Evolutionary conservation across 2,329 filamentous ascomycete genomes (phyloP).

Genomic region (Curvularia lunata): DNA sequence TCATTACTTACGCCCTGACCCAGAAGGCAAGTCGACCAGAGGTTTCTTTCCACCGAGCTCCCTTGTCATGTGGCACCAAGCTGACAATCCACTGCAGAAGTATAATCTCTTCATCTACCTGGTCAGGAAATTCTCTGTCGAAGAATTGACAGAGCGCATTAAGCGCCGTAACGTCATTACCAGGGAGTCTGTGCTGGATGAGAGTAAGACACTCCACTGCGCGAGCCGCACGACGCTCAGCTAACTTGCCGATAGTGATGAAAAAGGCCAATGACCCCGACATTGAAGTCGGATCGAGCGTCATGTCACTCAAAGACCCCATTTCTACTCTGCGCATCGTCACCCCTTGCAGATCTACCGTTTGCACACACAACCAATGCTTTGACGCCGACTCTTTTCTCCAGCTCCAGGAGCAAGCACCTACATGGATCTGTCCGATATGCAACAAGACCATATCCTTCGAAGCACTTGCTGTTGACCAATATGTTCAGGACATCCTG

Average conservation of each 20-base stretch:
- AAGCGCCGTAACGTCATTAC: constrained; percentile 73
- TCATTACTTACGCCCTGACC: constrained; percentile 91
- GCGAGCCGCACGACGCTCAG: not conserved
- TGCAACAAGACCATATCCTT: constrained; percentile 86
- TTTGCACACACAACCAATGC: constrained; percentile 90
- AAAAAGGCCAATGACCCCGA: constrained; percentile 84
- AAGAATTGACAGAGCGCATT: constrained; percentile 73
- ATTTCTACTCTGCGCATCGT: constrained; percentile 83
- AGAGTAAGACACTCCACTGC: constrained; percentile 63
- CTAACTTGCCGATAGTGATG: constrained; percentile 64
- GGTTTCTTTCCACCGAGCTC: constrained; percentile 32
- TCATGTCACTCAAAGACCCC: constrained; percentile 91
- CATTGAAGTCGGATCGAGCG: constrained; percentile 84
- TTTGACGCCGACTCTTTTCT: constrained; percentile 94
- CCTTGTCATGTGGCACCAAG: not conserved
- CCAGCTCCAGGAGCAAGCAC: constrained; percentile 92
- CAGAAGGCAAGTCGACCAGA: constrained; percentile 68
- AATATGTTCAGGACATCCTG: constrained; percentile 91
- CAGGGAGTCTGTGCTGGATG: constrained; percentile 79
- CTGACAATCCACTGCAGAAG: constrained; percentile 42
- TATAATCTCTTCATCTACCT: constrained; percentile 71
- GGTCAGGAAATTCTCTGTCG: constrained; percentile 74
- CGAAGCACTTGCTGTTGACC: constrained; percentile 83
- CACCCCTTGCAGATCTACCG: constrained; percentile 77
- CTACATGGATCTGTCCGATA: constrained; percentile 94